A percentile compares a stretch with the other conserved stretches of the same genome.
These are phyloP conservation scores for Vitis riparia DNA, from an alignment of 164 flowering plant species.

Conservation along the genomic window DNA sequence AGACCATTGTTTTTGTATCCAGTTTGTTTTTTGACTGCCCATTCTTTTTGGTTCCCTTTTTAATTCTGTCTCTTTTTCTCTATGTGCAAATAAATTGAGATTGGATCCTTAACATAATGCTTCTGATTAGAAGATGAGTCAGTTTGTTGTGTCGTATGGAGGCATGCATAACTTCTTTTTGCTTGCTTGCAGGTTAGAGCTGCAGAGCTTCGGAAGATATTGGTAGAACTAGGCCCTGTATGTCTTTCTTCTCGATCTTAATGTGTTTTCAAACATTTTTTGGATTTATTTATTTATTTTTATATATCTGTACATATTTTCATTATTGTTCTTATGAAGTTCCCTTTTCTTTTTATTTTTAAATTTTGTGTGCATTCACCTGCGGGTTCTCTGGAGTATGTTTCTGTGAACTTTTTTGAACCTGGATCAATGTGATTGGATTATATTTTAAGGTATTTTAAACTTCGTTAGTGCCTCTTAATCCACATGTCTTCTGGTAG, in stretches of 20 bases:
- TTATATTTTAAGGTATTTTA: no score
- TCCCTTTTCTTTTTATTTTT: no score
- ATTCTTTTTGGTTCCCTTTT: no score
- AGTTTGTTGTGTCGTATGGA: background rate
- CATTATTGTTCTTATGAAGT: background rate
- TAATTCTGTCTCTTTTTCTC: background rate
- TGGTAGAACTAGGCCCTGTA: constrained; percentile 93
- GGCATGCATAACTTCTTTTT: constrained; percentile 7
- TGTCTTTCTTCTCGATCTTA: constrained; percentile 6
- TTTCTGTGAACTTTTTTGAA: no score
- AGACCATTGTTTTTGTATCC: no score
- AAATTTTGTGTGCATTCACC: no score
- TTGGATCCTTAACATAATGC: background rate
- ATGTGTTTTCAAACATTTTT: background rate
- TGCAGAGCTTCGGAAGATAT: constrained; percentile 73
- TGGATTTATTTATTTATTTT: background rate
- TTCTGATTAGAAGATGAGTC: no score
- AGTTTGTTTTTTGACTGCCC: no score
- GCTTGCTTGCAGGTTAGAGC: constrained; percentile 74
- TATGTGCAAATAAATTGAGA: background rate
- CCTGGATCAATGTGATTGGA: no score
- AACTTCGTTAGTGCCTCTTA: no score
- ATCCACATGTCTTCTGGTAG: no score
- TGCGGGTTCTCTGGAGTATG: no score
- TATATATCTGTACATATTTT: background rate